Conservation (phyloP, 352 stramenopile species). For the Phytopythium cucurbitacearum region DNA sequence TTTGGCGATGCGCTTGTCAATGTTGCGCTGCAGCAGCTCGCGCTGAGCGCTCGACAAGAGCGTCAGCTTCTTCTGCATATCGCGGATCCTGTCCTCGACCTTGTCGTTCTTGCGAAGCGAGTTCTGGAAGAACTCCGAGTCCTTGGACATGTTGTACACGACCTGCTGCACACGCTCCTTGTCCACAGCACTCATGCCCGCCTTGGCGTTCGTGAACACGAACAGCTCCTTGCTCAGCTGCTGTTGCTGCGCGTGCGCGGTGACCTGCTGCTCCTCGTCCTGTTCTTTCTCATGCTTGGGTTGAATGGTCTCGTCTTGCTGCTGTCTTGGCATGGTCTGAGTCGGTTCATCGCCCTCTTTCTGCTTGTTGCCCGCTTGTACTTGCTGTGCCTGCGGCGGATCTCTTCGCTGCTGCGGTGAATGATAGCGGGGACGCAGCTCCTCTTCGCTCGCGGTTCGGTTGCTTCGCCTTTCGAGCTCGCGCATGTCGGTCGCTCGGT, state of each 20-base stretch:
- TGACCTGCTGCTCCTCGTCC: slow-evolving; percentile 1
- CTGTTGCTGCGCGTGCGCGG: background rate
- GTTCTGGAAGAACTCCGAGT: slow-evolving; percentile 92
- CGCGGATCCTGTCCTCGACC: slow-evolving; percentile 74
- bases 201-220: slow-evolving; percentile 83
- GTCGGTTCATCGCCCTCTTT: no score
- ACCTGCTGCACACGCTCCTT: slow-evolving; percentile 90
- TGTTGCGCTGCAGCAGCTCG: slow-evolving; percentile 30
- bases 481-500: no score
- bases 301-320: background rate
- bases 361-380: no score
- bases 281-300: background rate
- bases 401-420: no score
- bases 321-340: background rate
- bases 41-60: slow-evolving; percentile 36
- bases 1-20: slow-evolving; percentile 34
- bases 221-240: slow-evolving; percentile 45
- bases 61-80: slow-evolving; percentile 65
- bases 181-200: slow-evolving; percentile 87
- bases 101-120: slow-evolving; percentile 87
- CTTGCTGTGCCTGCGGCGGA: no score
- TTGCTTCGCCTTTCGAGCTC: no score
- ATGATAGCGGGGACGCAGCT: no score
- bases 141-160: slow-evolving; percentile 92
- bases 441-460: no score